phyloP scores from a whole-genome alignment of 73 alveolate species.

The Tetrahymena borealis region DNA sequence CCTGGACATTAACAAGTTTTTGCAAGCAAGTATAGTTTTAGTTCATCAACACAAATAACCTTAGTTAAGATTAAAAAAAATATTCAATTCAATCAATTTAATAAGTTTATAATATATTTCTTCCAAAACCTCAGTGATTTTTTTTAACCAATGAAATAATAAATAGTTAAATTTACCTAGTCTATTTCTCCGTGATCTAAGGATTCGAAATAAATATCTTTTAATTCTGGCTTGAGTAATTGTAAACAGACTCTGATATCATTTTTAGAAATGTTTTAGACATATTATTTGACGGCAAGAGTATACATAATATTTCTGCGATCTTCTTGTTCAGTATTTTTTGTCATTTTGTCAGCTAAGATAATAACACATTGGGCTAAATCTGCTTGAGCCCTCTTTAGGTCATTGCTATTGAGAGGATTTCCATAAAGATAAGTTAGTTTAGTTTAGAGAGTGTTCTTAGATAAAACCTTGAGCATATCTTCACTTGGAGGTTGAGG shows the following conservation, averaged over 20 bases:
- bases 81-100: not conserved
- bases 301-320: constrained; percentile 84
- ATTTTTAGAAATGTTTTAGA: constrained; percentile 29
- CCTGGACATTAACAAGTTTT: constrained; percentile 95
- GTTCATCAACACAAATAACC: constrained; percentile 86
- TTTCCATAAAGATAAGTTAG: constrained; percentile 84
- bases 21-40: constrained; percentile 82
- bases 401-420: constrained; percentile 70
- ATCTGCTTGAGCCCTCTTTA: constrained; percentile 77
- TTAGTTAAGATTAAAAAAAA: constrained; percentile 52
- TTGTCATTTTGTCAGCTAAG: constrained; percentile 77
- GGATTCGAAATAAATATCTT: constrained; percentile 70
- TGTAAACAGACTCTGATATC: constrained; percentile 76
- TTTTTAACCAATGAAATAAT: not conserved
- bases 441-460: constrained; percentile 50
- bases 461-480: constrained; percentile 54
- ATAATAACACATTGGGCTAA: constrained; percentile 82
- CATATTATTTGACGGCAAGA: constrained; percentile 79
- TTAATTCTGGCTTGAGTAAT: constrained; percentile 80
- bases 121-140: not conserved
- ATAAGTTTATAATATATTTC: not conserved
- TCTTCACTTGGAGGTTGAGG: constrained; percentile 76
- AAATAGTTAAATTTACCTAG: not conserved
- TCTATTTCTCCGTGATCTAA: constrained; percentile 26
- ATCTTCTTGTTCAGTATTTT: constrained; percentile 80